Base-by-base conservation (phyloP, 306 rosid genomes). In the Elaeagnus macrophylla region DNA sequence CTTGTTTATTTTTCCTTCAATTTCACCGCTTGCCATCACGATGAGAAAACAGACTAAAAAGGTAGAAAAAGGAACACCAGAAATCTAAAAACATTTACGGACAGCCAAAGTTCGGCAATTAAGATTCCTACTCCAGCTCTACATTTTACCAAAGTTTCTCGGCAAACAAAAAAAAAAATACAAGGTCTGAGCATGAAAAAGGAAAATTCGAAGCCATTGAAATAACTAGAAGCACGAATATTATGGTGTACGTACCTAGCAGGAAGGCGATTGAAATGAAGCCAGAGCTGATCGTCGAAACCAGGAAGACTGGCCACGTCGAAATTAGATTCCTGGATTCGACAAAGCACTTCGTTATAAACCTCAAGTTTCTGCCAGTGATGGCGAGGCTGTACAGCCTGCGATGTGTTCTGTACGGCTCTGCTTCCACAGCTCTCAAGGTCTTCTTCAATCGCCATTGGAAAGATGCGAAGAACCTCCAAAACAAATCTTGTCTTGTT, bases 181-280 rank as follows among this genome's bases (percentile, higher is more conserved):
- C 49, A 32, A 53, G 35, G 38, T 41, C 42, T 7, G 7, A 36
- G 41, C 11, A 53, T 13, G 37, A 5, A 19, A 53, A 15, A 41
- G n/a, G 17, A 36, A 53, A n/a, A 35, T 7, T n/a, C 13, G 14
- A 17, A 53, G 18, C 20, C 55, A 37, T 43, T 65, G 72, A 69
- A 45, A n/a, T 54, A 64, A 62, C 41, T 12, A 25, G 48, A 68
- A 13, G 48, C 14, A 45, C 7, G 14, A 44, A 6, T 45, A 42
- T 13, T 4, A 42, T 10, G 46, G 46, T 42, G 15, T 13, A 12
- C 40, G 53, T 59, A 93, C 99, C 96, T 72, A 56, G 96, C 82
- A 57, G 99, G 94, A 25, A 93, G 85, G 49, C 99, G 99, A 67
- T 82, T 82, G 79, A 93, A 93, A 69, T 93, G 99, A 54, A 87